phyloP scores from a whole-genome alignment of 768 basidiomycete genomes.

The Strobilomyces dryophilus region DNA sequence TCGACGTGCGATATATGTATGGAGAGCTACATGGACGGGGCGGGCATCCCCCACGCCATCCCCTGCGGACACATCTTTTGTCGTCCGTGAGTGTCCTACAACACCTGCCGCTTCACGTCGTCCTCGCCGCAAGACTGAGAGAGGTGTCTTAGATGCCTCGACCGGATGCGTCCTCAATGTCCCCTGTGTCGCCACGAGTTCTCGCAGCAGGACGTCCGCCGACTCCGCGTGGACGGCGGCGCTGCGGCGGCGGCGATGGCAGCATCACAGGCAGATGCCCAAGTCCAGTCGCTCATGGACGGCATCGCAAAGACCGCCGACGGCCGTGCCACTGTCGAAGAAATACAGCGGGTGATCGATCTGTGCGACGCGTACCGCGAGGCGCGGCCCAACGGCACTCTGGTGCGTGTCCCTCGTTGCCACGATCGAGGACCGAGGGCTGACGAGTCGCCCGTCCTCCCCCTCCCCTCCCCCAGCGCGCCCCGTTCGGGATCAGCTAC shows the following conservation, averaged over 20 bases:
- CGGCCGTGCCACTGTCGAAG: conserved; percentile 1
- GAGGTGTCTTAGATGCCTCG: conserved; percentile 2
- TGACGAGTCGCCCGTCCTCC: too few species aligned
- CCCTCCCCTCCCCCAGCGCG: not conserved
- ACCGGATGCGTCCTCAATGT: conserved; percentile 3
- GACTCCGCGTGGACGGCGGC: not conserved
- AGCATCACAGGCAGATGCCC: not conserved
- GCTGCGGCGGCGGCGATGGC: not conserved
- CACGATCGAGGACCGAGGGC: not conserved
- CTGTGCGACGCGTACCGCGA: not conserved
- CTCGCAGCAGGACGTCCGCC: not conserved
- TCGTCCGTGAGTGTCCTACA: conserved; percentile 4
- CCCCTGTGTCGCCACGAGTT: conserved; percentile 11
- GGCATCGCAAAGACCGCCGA: not conserved
- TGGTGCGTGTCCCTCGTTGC: not conserved
- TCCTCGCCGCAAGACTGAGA: not conserved
- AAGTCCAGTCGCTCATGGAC: not conserved
- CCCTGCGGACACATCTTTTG: conserved; percentile 15
- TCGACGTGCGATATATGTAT: conserved; percentile 15
- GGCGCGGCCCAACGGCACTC: not conserved
- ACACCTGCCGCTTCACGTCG: not conserved
- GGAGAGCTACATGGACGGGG: conserved; percentile 3
- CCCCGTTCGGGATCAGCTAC: not conserved
- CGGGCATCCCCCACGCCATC: conserved; percentile 3
- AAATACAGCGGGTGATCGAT: conserved; percentile 3